Evolutionary conservation across 2,329 filamentous ascomycete genomes (phyloP).

Genomic region (Myotisia sp.): DNA sequence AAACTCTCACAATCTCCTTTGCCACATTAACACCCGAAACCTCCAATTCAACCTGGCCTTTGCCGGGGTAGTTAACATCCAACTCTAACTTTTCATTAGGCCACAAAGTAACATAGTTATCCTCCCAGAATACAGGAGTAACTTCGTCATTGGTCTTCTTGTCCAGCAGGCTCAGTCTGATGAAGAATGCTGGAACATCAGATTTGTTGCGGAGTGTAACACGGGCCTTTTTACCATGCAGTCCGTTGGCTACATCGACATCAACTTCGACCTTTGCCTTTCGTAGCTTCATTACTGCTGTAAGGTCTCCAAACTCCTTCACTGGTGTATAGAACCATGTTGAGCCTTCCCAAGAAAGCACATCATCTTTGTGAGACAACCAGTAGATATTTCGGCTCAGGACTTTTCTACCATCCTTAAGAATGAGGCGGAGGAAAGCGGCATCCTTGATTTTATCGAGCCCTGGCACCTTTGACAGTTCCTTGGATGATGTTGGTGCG

Average conservation of each 20-base stretch:
- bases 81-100: conserved; percentile 39
- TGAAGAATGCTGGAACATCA: conserved; percentile 42
- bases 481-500: conserved; percentile 33
- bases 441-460: conserved; percentile 28
- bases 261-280: conserved; percentile 26
- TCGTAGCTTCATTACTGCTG: conserved; percentile 29
- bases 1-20: conserved; percentile 2
- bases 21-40: conserved; percentile 7
- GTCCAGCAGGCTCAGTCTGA: conserved; percentile 40
- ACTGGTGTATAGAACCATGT: conserved; percentile 48
- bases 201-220: conserved; percentile 41
- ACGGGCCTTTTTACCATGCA: conserved; percentile 12
- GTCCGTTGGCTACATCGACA: conserved; percentile 5
- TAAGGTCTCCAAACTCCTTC: conserved; percentile 36
- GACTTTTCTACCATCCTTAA: conserved; percentile 24
- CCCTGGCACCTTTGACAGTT: conserved; percentile 21
- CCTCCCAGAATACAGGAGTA: conserved; percentile 44
- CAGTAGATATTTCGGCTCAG: conserved; percentile 49
- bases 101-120: conserved; percentile 51
- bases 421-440: conserved; percentile 38
- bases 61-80: conserved; percentile 17
- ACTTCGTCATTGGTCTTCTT: conserved; percentile 24
- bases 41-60: conserved; percentile 1
- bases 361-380: conserved; percentile 36
- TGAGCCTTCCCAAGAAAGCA: conserved; percentile 42